Evolutionary conservation across 805 yeast genomes (phyloP), one percentile per base, ranked within the genome.

Genomic region (Lipomyces starkeyi): DNA sequence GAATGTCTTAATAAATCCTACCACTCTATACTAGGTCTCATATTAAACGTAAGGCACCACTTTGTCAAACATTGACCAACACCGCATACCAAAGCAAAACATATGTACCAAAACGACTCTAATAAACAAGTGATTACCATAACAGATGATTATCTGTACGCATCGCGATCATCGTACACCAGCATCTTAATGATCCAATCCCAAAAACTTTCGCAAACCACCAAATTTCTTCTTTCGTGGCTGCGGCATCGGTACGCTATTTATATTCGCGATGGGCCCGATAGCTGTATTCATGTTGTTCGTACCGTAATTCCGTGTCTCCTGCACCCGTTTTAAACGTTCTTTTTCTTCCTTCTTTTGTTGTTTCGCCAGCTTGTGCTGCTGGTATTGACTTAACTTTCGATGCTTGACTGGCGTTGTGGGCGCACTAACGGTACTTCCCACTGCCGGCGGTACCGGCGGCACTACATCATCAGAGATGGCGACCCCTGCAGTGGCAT

Each of bases 311-410:
- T 47, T 29, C 13, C 52, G 40, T 49, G 59, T 22, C 86, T 90
- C 85, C 73, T 87, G 90, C 82, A 88, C 89, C 79, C 89, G 90
- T 73, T 87, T 86, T 74, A 95, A 93, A 83, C 92, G 97, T 80
- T 87, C 88, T 22, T 59, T 62, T 49, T 35, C 49, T n/a, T 68
- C 64, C 49, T 65, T 65, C 37, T 62, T 58, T 17, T 64, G 66
- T 11, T 58, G 58, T 29, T 62, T 63, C 27, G 59, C 70, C 13
- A 63, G 54, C 52, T 52, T 65, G 52, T 59, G 61, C 40, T 52
- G 61, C 40, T 66, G 72, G 32, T 59, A 68, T 55, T 68, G 71
- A n/a, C 67, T 59, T 35, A 68, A 40, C 61, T 59, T 61, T 37
- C 61, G 61, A 59, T 32, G 54, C 57, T 57, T 59, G 22, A 25